Percentiles rank a stretch among this genome's conserved stretches.
Evolutionary conservation across 2,329 filamentous ascomycete genomes (phyloP).

Genomic region (Cyclaneusma minus): DNA sequence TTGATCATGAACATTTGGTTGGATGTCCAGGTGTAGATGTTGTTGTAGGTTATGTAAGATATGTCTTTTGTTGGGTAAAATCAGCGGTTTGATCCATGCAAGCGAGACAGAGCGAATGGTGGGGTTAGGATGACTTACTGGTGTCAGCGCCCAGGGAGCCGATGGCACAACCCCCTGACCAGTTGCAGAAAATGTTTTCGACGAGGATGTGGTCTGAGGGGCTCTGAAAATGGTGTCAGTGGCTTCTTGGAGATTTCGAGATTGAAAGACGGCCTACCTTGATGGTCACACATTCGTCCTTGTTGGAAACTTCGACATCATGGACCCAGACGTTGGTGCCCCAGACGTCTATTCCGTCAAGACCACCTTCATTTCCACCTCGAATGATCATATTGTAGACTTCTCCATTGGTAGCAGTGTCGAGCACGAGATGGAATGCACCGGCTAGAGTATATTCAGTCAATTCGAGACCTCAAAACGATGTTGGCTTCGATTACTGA

Average conservation of each 20-base stretch:
- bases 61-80: constrained; percentile 22
- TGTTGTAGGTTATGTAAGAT: constrained; percentile 34
- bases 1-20: constrained; percentile 53
- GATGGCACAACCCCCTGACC: constrained; percentile 41
- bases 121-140: no score
- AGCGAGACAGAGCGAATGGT: background rate
- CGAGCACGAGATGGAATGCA: constrained; percentile 27
- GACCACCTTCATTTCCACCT: constrained; percentile 31
- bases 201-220: constrained; percentile 37
- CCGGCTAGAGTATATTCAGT: constrained; percentile 8
- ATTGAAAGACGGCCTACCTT: constrained; percentile 22
- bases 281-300: constrained; percentile 44
- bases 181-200: constrained; percentile 46
- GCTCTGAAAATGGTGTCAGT: constrained; percentile 16
- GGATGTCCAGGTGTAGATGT: constrained; percentile 40
- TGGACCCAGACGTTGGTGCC: constrained; percentile 40
- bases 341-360: constrained; percentile 41
- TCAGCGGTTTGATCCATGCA: background rate
- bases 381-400: constrained; percentile 39
- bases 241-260: constrained; percentile 3
- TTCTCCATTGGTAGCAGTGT: constrained; percentile 34
- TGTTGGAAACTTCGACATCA: constrained; percentile 45
- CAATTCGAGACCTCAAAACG: no score
- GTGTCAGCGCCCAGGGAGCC: constrained; percentile 34
- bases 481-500: constrained; percentile 27